These are phyloP conservation scores for Botrytis paeoniae DNA, from an alignment of 2,329 filamentous ascomycete species.

Conservation along the genomic window DNA sequence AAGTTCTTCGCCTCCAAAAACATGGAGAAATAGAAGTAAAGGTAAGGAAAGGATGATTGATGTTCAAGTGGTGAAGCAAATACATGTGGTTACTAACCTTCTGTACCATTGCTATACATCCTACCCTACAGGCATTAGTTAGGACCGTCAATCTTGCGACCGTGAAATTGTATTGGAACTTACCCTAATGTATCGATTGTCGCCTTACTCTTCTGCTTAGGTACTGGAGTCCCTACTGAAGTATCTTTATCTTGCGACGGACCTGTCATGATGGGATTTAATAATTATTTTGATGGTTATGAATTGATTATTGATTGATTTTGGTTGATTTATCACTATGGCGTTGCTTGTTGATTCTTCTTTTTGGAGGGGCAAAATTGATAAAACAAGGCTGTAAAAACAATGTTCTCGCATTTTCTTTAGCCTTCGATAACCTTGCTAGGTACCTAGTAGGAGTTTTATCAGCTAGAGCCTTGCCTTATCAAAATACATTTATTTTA, in stretches of 20 bases:
- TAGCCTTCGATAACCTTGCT: background rate
- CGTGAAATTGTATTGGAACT: conserved; percentile 36
- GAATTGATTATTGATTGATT: conserved; percentile 26
- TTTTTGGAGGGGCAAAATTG: background rate
- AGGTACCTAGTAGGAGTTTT: background rate
- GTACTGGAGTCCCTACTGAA: conserved; percentile 55
- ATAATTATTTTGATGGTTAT: background rate
- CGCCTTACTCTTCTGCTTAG: conserved; percentile 72
- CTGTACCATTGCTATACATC: conserved; percentile 39
- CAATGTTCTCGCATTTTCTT: background rate
- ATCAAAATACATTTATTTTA: conserved; percentile 2
- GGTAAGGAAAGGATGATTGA: background rate
- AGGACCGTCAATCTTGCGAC: conserved; percentile 20
- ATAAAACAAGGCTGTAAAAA: background rate
- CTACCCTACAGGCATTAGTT: conserved; percentile 33
- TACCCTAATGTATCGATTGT: conserved; percentile 81
- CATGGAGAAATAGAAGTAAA: background rate
- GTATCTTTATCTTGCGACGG: conserved; percentile 42
- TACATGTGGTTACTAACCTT: conserved; percentile 32
- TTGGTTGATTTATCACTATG: background rate
- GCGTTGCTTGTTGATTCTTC: background rate
- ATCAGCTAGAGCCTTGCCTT: background rate
- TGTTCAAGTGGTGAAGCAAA: background rate
- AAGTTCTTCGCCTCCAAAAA: background rate
- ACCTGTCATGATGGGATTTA: conserved; percentile 51